phyloP scores from a whole-genome alignment of 306 rosid species.

The Rosa persica region DNA sequence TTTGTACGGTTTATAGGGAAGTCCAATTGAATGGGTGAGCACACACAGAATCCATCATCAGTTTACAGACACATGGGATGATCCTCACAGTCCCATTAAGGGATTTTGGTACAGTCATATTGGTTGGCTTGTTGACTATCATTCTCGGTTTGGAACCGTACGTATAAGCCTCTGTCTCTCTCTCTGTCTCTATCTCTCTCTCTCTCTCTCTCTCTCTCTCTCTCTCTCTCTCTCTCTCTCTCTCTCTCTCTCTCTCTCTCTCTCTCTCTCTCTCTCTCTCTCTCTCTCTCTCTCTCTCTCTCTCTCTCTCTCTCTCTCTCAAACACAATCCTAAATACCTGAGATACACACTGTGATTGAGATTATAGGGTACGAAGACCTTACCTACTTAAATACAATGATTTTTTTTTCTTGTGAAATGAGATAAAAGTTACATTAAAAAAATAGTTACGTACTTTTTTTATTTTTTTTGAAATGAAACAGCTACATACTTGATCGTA shows the following conservation, averaged over 20 bases:
- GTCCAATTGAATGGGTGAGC: constrained; percentile 7
- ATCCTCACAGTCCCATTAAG: constrained; percentile 1
- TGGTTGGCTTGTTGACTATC: neutral
- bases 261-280: neutral
- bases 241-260: neutral
- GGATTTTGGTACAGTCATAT: constrained; percentile 9
- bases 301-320: neutral
- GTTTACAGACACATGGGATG: neutral
- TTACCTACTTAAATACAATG: too few species aligned
- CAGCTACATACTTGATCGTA: too few species aligned
- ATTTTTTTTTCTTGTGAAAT: too few species aligned
- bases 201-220: neutral
- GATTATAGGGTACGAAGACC: too few species aligned
- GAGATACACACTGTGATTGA: too few species aligned
- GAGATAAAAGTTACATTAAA: too few species aligned
- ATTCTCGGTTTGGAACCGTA: neutral
- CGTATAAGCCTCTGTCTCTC: neutral
- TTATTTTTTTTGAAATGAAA: too few species aligned
- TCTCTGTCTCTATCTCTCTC: neutral
- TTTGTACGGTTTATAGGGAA: neutral
- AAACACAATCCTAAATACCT: too few species aligned
- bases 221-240: neutral
- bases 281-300: neutral
- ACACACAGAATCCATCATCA: neutral
- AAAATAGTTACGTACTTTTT: too few species aligned